phyloP scores from a whole-genome alignment of 1,284 basidiomycete species.

The Pisolithus thermaeus region DNA sequence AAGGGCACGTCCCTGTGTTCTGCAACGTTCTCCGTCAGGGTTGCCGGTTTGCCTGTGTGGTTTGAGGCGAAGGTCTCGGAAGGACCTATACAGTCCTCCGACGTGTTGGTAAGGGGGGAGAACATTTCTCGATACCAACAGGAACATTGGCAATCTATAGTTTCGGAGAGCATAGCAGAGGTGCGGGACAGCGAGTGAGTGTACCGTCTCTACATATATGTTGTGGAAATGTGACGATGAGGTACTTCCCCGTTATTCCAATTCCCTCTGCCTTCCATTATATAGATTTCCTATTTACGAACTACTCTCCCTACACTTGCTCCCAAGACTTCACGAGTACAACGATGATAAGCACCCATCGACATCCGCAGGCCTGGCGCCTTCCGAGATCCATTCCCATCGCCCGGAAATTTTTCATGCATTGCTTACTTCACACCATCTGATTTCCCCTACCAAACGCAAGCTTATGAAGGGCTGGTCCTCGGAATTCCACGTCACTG shows the following conservation, averaged over 20 bases:
- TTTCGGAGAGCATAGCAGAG: constrained; percentile 38
- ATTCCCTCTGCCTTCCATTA: neutral
- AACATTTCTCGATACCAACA: constrained; percentile 45
- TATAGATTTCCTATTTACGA: constrained; percentile 58
- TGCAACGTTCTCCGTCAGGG: constrained; percentile 35
- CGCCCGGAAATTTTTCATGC: constrained; percentile 41
- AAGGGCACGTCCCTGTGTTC: constrained; percentile 13
- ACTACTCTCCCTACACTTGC: constrained; percentile 49
- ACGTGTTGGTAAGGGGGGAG: constrained; percentile 42
- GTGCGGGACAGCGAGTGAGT: constrained; percentile 45
- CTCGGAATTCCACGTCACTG: constrained; percentile 47
- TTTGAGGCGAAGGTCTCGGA: constrained; percentile 31
- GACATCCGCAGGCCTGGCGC: neutral
- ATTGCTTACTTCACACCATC: constrained; percentile 69
- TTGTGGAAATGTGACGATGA: neutral
- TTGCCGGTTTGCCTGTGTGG: constrained; percentile 31
- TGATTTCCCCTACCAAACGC: constrained; percentile 64
- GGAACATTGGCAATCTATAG: constrained; percentile 42
- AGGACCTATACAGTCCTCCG: neutral
- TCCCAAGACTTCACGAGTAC: constrained; percentile 32
- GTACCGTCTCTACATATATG: neutral
- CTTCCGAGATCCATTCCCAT: neutral
- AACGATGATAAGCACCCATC: neutral
- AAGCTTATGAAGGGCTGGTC: constrained; percentile 58
- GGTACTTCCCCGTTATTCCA: too few relatives aligned